phyloP scores from a whole-genome alignment of 129 eudicot genomes.

The Saposhnikovia divaricata region DNA sequence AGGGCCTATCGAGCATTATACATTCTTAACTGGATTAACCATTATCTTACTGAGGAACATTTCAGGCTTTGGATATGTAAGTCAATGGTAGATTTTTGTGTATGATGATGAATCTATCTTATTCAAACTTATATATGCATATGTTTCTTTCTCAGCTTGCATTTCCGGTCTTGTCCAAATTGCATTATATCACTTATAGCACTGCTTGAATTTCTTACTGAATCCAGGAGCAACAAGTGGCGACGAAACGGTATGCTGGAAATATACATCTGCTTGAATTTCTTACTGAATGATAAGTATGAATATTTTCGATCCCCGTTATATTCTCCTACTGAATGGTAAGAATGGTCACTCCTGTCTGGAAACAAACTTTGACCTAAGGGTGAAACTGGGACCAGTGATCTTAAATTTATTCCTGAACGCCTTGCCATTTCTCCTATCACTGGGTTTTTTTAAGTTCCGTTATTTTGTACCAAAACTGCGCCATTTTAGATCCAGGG shows the following conservation, averaged over 20 bases:
- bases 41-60: too few relatives aligned
- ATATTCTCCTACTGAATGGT: neutral
- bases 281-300: slow-evolving; percentile 6
- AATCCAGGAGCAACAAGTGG: slow-evolving; percentile 84
- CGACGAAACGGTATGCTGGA: slow-evolving; percentile 85
- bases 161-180: too few relatives aligned
- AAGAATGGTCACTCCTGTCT: neutral
- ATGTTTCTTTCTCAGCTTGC: too few relatives aligned
- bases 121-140: too few relatives aligned
- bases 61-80: too few relatives aligned
- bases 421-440: neutral
- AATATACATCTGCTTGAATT: neutral
- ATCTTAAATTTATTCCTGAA: neutral
- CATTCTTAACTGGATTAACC: too few relatives aligned
- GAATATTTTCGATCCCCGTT: neutral
- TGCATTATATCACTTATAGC: too few relatives aligned
- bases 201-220: too few relatives aligned
- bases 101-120: too few relatives aligned
- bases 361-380: neutral
- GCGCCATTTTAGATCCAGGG: neutral
- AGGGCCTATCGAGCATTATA: too few relatives aligned
- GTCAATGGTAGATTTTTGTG: too few relatives aligned
- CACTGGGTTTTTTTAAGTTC: neutral
- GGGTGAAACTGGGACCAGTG: neutral
- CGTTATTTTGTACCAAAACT: neutral